Base-by-base conservation (phyloP, 2,329 filamentous ascomycete genomes). In the Leptographium wingfieldii region DNA sequence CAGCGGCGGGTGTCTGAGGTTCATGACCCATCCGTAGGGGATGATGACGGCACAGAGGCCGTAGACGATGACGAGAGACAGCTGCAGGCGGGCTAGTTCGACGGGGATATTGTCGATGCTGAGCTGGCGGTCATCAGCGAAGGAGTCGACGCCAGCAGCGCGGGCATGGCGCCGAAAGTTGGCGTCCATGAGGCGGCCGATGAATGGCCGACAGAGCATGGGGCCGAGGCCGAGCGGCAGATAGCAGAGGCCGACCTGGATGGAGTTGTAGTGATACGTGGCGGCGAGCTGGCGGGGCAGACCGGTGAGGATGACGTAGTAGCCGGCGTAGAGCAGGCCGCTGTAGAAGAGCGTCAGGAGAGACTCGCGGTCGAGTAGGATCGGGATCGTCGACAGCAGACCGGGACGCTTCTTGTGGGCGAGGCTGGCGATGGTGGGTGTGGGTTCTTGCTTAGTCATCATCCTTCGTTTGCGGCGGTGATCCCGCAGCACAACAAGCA, bases 161-260 rank as follows among this genome's bases (percentile, higher is more conserved):
- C 74, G 51, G 82, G 71, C 0, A 72, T 65, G 35, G 84, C 71
- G 22, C 78, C 77, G 1, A 80, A 83, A 88, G 67, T 85, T 83
- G 73, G 77, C 79, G 69, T 88, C 83, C 5, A 86, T 72, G 5
- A 85, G 64, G 51, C 74, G 73, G 14, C 84, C 81, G 0, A 71
- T 68, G 1, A 69, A 62, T 16, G 71, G 57, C 2, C 71, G 67
- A 3, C 73, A 71, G 3, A 72, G n/a, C 22, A 73, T 67, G 35
- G 70, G 70, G 3, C 74, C 74, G 6, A 66, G 61, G 4, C 70
- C 69, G 59, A 72, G 71, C 9, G 74, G 73, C 10, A 75, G 68
- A 63, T 71, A 74, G 66, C 69, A 71, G 5, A 74, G 66, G n/a
- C 77, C 77, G 2, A 80, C 69, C 31, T 74, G 72, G 19, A 70